A percentile compares a stretch with the other conserved stretches of the same genome.
These are phyloP conservation scores for Lepidium didymum DNA, from an alignment of 345 rosid species.

Conservation along the genomic window DNA sequence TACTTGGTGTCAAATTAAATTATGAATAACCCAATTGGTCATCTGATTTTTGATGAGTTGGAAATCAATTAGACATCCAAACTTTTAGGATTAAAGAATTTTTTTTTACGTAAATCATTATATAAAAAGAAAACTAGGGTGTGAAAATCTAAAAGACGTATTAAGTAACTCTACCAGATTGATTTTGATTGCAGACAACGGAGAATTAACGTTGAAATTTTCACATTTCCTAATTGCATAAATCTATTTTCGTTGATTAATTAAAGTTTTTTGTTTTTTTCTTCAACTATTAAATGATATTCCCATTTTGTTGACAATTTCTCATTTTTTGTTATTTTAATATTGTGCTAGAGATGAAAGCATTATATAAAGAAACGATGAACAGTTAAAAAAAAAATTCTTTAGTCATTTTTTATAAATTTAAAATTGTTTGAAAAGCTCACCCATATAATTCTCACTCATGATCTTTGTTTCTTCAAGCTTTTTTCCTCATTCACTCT, in stretches of 20 bases:
- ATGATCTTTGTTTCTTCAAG: conserved; percentile 76
- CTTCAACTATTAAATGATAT: conserved; percentile 7
- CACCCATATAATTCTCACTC: conserved; percentile 84
- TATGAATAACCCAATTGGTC: too few relatives aligned
- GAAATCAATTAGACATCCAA: too few relatives aligned
- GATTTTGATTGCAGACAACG: conserved; percentile 7
- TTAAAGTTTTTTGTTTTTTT: background rate
- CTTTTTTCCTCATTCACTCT: conserved; percentile 26
- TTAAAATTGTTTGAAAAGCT: conserved; percentile 11
- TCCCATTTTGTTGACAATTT: conserved; percentile 9
- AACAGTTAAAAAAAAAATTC: background rate
- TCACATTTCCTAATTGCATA: background rate
- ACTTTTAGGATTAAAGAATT: too few relatives aligned
- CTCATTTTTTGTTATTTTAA: background rate
- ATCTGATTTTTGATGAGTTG: too few relatives aligned
- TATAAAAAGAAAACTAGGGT: background rate
- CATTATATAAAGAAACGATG: background rate
- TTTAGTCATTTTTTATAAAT: background rate
- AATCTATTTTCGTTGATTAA: background rate
- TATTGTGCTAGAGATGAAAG: background rate
- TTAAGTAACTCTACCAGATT: background rate
- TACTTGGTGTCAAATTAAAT: too few relatives aligned
- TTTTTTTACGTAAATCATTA: too few relatives aligned
- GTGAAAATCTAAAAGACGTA: background rate
- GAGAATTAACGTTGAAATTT: background rate